Evolutionary conservation across 345 rosid species (phyloP).

Genomic region (Dipteronia dyeriana): DNA sequence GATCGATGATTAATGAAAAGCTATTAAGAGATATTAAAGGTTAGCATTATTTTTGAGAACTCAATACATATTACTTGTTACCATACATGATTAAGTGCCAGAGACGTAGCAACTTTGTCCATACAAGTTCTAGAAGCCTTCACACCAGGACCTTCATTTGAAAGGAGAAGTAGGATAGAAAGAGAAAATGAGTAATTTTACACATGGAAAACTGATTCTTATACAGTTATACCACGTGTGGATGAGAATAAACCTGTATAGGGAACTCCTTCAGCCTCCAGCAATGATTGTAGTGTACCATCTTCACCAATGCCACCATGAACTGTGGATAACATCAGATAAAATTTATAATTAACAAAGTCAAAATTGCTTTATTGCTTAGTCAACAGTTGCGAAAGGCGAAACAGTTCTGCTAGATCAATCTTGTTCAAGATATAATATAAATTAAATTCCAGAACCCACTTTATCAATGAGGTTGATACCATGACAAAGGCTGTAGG

Average conservation of each 20-base stretch:
- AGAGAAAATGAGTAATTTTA: conserved; percentile 19
- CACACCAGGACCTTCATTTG: conserved; percentile 76
- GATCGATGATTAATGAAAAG: background rate
- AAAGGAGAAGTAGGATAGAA: conserved; percentile 17
- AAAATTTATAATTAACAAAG: background rate
- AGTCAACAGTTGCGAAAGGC: background rate
- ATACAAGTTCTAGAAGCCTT: conserved; percentile 80
- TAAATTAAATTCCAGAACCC: background rate
- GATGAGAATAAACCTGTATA: conserved; percentile 58
- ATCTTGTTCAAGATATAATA: background rate
- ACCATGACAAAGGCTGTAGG: background rate
- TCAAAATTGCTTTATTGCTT: background rate
- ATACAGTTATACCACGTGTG: background rate
- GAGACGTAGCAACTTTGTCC: conserved; percentile 88
- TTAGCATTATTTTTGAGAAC: background rate
- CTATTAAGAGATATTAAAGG: background rate
- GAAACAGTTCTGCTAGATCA: background rate
- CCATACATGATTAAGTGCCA: conserved; percentile 75
- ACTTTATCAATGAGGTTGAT: background rate
- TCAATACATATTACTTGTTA: conserved; percentile 16
- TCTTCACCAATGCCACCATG: conserved; percentile 99
- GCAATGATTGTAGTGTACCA: conserved; percentile 82
- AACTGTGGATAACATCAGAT: conserved; percentile 45
- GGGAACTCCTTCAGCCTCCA: conserved; percentile 80
- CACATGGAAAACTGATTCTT: background rate